These are phyloP conservation scores for Zoysia pacifica DNA, from an alignment of 176 grass and related monocot species.

Conservation along the genomic window DNA sequence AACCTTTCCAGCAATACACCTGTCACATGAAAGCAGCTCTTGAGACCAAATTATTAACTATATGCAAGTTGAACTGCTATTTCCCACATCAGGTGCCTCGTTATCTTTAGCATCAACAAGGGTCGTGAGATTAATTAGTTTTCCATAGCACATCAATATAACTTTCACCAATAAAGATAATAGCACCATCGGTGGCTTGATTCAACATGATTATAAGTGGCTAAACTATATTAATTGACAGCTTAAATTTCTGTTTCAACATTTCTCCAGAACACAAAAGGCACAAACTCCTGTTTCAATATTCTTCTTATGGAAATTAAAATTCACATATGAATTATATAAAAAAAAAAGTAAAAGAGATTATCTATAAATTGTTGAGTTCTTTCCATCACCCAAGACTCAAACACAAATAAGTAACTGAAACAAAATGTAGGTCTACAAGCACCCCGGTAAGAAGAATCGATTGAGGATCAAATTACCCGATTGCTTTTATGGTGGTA, in stretches of 20 bases:
- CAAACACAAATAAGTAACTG: background rate
- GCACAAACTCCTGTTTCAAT: background rate
- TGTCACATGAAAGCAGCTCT: conserved; percentile 36
- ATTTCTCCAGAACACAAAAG: background rate
- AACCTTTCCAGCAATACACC: conserved; percentile 98
- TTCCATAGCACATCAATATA: background rate
- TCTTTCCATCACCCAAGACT: background rate
- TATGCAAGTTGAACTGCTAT: conserved; percentile 20
- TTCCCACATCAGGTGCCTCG: background rate
- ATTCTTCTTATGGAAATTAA: background rate
- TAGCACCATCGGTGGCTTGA: background rate
- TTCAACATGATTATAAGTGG: background rate
- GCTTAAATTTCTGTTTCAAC: background rate
- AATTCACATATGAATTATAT: background rate
- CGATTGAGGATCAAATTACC: conserved; percentile 50
- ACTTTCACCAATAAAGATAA: background rate
- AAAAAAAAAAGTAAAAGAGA: background rate
- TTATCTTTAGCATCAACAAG: background rate
- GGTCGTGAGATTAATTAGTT: background rate
- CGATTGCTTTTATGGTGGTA: conserved; percentile 95
- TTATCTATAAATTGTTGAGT: background rate
- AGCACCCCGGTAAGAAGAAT: background rate
- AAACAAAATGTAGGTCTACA: background rate
- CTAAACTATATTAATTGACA: background rate
- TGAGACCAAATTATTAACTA: conserved; percentile 15